phyloP scores from a whole-genome alignment of 2,329 filamentous ascomycete genomes.

The Epichloe sibirici region DNA sequence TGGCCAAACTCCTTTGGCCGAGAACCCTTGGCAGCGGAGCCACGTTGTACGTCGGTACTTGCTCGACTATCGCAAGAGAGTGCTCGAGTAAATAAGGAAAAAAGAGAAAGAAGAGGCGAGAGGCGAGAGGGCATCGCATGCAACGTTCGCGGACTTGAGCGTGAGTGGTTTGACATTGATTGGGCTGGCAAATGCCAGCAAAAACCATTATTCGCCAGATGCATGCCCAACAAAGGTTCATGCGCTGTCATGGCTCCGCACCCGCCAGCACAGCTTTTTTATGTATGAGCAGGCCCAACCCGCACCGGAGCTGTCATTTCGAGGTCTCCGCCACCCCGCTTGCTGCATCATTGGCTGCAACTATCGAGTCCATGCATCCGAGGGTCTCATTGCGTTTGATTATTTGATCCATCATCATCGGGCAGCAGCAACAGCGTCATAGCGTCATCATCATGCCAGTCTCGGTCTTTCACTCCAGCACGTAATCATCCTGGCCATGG shows the following conservation, averaged over 20 bases:
- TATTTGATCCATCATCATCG: slow-evolving; percentile 11
- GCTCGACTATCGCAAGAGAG: not conserved
- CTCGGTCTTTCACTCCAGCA: not conserved
- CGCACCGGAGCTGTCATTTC: not conserved
- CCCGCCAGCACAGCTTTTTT: slow-evolving; percentile 2
- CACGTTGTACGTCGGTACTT: slow-evolving; percentile 20
- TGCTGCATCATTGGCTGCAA: slow-evolving; percentile 7
- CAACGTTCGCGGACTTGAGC: not conserved
- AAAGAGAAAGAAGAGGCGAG: not conserved
- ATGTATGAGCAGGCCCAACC: slow-evolving; percentile 6
- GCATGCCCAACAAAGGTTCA: not conserved
- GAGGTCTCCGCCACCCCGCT: slow-evolving; percentile 4
- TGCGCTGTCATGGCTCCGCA: slow-evolving; percentile 1
- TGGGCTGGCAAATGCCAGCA: slow-evolving; percentile 1
- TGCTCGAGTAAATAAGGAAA: not conserved
- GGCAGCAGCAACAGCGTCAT: slow-evolving; percentile 11
- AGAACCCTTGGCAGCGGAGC: slow-evolving; percentile 14
- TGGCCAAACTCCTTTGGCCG: not conserved
- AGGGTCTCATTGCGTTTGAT: slow-evolving; percentile 1
- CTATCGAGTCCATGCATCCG: slow-evolving; percentile 3
- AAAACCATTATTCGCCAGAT: not conserved
- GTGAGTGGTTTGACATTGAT: not conserved
- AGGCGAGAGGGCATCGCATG: not conserved
- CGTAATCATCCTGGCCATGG: not conserved
- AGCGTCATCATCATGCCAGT: not conserved